phyloP scores from a whole-genome alignment of 345 rosid species.

The Lenwebbia sp. region DNA sequence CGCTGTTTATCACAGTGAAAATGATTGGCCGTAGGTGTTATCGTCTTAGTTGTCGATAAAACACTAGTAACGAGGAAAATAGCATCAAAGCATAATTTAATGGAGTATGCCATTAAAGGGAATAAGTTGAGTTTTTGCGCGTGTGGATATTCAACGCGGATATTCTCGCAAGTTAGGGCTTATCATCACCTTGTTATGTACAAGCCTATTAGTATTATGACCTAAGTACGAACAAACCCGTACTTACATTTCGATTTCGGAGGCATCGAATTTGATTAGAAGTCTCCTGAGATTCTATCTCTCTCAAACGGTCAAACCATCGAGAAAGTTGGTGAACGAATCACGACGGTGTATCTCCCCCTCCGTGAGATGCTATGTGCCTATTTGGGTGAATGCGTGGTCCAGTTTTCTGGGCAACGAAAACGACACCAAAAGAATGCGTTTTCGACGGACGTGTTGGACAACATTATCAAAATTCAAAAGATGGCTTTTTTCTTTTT shows the following conservation, averaged over 20 bases:
- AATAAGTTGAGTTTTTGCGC: not conserved
- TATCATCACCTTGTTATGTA: not conserved
- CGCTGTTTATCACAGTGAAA: not conserved
- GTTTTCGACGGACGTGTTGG: not conserved
- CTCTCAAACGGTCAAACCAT: not conserved
- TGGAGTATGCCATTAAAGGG: not conserved
- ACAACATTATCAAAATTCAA: not conserved
- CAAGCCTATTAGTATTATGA: not conserved
- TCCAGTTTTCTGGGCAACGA: not conserved
- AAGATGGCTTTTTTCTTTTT: not conserved
- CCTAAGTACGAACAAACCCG: not conserved
- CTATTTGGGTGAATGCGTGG: not conserved
- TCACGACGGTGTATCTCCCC: not conserved
- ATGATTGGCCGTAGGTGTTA: fast-evolving
- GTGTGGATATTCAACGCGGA: not conserved
- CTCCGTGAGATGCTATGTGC: not conserved
- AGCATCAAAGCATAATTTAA: not conserved
- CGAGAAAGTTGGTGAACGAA: not conserved
- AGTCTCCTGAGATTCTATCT: not conserved
- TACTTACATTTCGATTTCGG: not conserved
- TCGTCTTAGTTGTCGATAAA: not conserved
- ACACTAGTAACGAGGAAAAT: not conserved
- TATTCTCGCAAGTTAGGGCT: not conserved
- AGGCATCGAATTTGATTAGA: not conserved
- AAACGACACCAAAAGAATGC: not conserved